phyloP scores from a whole-genome alignment of 177 flowering plant genomes.

The Tripterygium wilfordii region DNA sequence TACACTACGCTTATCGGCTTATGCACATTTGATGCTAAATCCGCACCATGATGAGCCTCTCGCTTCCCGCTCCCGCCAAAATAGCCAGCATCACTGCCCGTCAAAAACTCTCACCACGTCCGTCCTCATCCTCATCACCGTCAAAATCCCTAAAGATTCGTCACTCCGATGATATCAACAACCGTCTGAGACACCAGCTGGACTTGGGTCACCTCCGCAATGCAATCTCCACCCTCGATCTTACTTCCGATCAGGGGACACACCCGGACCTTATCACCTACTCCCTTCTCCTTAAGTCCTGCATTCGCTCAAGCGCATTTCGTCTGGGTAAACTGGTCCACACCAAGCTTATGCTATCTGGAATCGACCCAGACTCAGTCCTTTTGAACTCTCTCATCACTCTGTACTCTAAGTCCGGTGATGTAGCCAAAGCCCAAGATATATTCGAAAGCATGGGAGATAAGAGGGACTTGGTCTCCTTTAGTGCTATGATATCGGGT shows the following conservation, averaged over 20 bases:
- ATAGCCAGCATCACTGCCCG: conserved; percentile 12
- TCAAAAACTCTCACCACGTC: conserved; percentile 9
- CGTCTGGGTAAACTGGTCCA: conserved; percentile 57
- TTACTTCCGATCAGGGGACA: conserved; percentile 29
- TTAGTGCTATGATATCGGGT: conserved; percentile 83
- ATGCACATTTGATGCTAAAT: too few species aligned
- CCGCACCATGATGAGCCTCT: conserved; percentile 21
- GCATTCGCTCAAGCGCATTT: conserved; percentile 52
- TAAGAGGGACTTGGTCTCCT: conserved; percentile 61
- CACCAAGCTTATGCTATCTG: conserved; percentile 31
- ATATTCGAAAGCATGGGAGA: conserved; percentile 52
- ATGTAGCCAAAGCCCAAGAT: conserved; percentile 28
- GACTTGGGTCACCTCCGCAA: conserved; percentile 33
- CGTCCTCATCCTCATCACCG: conserved; percentile 2
- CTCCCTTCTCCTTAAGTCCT: conserved; percentile 70
- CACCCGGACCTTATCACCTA: conserved; percentile 47
- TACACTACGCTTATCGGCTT: too few species aligned
- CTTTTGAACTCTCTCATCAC: conserved; percentile 58
- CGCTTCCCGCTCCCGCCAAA: conserved; percentile 31
- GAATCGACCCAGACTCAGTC: conserved; percentile 43
- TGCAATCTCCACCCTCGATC: conserved; percentile 59
- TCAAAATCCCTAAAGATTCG: background rate
- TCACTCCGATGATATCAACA: too few species aligned
- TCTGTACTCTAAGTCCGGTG: conserved; percentile 69
- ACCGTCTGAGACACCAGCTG: conserved; percentile 41